Conservation (phyloP, 140 eudicot genomes). For the Erigeron philadelphicus region DNA sequence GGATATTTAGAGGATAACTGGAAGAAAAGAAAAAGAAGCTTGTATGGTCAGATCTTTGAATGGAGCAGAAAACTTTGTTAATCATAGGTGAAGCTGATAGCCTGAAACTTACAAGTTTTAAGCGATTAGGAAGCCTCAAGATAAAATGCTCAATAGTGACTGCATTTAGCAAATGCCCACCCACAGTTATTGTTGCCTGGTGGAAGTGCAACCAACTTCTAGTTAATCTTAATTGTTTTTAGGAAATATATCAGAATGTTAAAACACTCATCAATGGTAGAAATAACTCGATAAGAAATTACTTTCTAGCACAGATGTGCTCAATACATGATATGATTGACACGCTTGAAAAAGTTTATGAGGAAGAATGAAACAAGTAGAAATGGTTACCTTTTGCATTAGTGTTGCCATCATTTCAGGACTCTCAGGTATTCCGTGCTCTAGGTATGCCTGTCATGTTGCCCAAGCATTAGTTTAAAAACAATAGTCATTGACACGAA, state of each 20-base stretch:
- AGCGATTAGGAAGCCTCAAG: constrained; percentile 67
- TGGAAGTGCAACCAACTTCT: constrained; percentile 13
- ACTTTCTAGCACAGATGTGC: background rate
- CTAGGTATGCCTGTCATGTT: constrained; percentile 66
- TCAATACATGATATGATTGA: background rate
- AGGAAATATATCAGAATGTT: background rate
- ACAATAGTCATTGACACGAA: background rate
- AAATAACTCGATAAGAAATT: background rate
- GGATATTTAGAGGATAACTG: constrained; percentile 51
- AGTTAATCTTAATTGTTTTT: background rate
- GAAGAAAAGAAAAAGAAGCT: background rate
- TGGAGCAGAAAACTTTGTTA: background rate
- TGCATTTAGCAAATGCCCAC: constrained; percentile 66
- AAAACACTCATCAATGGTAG: constrained; percentile 1
- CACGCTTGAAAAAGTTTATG: background rate
- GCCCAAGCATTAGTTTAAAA: background rate
- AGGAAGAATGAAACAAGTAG: constrained; percentile 5
- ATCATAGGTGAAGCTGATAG: constrained; percentile 15
- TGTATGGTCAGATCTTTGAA: constrained; percentile 1
- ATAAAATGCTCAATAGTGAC: constrained; percentile 74
- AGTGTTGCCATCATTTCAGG: constrained; percentile 57
- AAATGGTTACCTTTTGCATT: constrained; percentile 67
- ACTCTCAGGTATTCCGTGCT: constrained; percentile 68
- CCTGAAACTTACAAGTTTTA: constrained; percentile 54
- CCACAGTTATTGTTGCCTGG: constrained; percentile 80